phyloP scores from a whole-genome alignment of 2,329 filamentous ascomycete genomes.

The Xylaria digitata region DNA sequence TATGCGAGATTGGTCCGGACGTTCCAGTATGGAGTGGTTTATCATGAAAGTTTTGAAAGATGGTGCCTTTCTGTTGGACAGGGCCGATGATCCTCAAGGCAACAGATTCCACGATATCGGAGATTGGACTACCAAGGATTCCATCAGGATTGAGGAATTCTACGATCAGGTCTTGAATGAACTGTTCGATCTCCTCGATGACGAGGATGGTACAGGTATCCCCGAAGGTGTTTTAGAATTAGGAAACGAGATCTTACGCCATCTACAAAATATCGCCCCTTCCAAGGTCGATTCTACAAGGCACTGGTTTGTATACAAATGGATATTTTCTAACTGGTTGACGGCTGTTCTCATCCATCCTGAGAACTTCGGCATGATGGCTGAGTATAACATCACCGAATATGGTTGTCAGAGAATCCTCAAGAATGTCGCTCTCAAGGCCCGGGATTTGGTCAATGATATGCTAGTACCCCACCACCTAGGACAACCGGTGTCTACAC shows the following conservation, averaged over 20 bases:
- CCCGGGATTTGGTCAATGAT: conserved; percentile 82
- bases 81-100: conserved; percentile 81
- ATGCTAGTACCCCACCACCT: conserved; percentile 68
- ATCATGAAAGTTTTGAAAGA: conserved; percentile 95
- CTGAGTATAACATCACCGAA: conserved; percentile 91
- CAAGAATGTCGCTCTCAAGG: conserved; percentile 82
- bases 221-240: conserved; percentile 87
- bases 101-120: conserved; percentile 74
- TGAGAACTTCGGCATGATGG: conserved; percentile 82
- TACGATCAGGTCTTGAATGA: conserved; percentile 84
- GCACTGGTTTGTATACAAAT: conserved; percentile 87
- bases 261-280: conserved; percentile 71
- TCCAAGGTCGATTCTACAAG: conserved; percentile 76
- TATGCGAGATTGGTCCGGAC: conserved; percentile 90
- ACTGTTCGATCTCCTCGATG: conserved; percentile 87
- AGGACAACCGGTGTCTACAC: conserved; percentile 69
- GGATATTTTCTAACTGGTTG: conserved; percentile 91
- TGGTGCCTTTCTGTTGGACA: conserved; percentile 89
- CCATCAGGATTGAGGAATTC: conserved; percentile 86
- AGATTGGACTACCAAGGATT: conserved; percentile 80
- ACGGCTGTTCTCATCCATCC: conserved; percentile 87
- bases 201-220: conserved; percentile 84
- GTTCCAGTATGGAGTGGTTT: conserved; percentile 90
- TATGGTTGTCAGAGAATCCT: conserved; percentile 86
- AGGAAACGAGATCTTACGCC: conserved; percentile 83